A percentile compares a stretch with the other conserved stretches of the same genome.
Conservation (phyloP, 768 basidiomycete genomes). For the Lactarius indigo region DNA sequence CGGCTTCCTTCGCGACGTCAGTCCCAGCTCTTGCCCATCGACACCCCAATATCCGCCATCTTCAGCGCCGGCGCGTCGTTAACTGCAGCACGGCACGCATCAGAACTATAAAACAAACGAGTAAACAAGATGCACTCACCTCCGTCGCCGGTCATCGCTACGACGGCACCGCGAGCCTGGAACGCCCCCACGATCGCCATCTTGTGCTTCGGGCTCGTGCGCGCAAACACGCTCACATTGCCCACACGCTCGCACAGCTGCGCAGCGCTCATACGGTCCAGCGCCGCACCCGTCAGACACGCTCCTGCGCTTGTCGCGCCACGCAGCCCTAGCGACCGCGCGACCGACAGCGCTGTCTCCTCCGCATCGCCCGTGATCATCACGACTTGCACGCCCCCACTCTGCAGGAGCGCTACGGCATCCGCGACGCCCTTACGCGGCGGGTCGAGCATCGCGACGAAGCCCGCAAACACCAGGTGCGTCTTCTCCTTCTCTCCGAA, state of each 20-base stretch:
- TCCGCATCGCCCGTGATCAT: conserved; percentile 99
- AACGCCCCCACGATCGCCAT: conserved; percentile 96
- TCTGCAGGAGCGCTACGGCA: conserved; percentile 74
- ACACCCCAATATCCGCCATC: conserved; percentile 97
- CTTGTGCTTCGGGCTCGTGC: conserved; percentile 96
- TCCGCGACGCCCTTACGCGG: conserved; percentile 92
- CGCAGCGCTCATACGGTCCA: conserved; percentile 77
- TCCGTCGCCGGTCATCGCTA: conserved; percentile 98
- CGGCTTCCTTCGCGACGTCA: conserved; percentile 97
- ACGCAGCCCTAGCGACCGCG: conserved; percentile 76
- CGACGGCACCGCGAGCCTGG: conserved; percentile 83
- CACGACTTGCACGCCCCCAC: conserved; percentile 90
- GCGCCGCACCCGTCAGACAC: conserved; percentile 50
- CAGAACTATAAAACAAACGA: background rate
- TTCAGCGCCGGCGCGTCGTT: conserved; percentile 97
- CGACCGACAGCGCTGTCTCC: conserved; percentile 86
- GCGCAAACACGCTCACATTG: conserved; percentile 82
- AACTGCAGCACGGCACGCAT: conserved; percentile 40
- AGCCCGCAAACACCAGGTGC: conserved; percentile 85
- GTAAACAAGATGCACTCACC: conserved; percentile 48
- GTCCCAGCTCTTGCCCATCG: conserved; percentile 99
- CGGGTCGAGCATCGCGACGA: conserved; percentile 94
- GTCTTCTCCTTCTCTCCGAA: conserved; percentile 33
- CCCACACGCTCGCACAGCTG: conserved; percentile 84
- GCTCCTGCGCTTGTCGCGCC: conserved; percentile 42